Base-by-base conservation (phyloP, 2,329 filamentous ascomycete genomes). In the Trichoderma lentiforme region DNA sequence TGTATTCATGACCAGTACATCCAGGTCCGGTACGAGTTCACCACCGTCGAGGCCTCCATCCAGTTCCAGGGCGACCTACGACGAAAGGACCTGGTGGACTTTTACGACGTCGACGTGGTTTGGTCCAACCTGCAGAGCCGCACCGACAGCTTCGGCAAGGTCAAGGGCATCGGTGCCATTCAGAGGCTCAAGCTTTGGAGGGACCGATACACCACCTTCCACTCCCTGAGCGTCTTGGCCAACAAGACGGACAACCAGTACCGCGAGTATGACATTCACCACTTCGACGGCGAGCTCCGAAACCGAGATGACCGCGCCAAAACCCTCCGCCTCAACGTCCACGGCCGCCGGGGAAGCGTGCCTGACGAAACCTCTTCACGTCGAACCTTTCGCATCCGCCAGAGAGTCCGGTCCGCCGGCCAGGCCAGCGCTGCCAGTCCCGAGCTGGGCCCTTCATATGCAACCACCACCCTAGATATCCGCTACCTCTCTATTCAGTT, bases 101-200 rank as follows among this genome's bases (percentile, higher is more conserved):
- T 85, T 76, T 87, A 84, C 71, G 86, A 87, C 72, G 81, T 86
- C 36, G 85, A 87, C 73, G 85, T 87, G 11, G 80, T 85, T 43
- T 87, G 86, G 85, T 85, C 85, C 26, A 85, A 87, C 73, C 77
- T 81, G 4, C 84, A 87, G 73, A 80, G 83, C 61, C 82, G 85
- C 51, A 86, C 84, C 3, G 85, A 87, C 76, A 78, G 81, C 18
- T 86, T 86, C 73, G 86, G 85, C 60, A 86, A 83, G 36, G 82
- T 87, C 14, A 83, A 83, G 71, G 86, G 86, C 24, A 81, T 87
- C 69, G 85, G 84, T 1, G 84, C 85, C 2, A 86, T 87, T 56
- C 86, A 87, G 77, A 80, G 86, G 66, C 81, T 87, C 73, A 87
- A 87, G 78, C 78, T 87, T 30, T 87, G 86, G 86, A 81, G 82